Evolutionary conservation across 495 filamentous ascomycete genomes (phyloP), one percentile per base, ranked within the genome.

Genomic region (Neurospora sublineolata): DNA sequence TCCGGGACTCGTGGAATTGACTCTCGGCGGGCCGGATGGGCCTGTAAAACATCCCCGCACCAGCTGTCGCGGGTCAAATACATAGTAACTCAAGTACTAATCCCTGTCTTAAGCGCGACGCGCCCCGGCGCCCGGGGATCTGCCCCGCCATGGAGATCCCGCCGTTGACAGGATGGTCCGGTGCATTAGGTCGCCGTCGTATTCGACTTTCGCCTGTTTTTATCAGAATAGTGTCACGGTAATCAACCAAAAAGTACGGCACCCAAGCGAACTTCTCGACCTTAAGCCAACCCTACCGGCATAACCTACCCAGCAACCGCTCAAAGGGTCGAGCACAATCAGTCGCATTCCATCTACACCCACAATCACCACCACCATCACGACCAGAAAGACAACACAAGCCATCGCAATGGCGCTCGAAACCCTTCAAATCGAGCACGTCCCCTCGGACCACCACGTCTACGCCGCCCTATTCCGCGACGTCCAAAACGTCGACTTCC

Each of bases 401-500:
- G 14, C 20, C 52, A 7, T 60, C 27, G 52, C 52, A 71, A 74
- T 75, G 73, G 67, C 72, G 10, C 72, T 84, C 70, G 85, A 88
- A 72, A 88, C 86, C 0, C 76, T 96, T 70, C 71, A 82, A 36
- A 82, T 97, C 36, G 87, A 93, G 38, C 93, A 96, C 76, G 81
- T 93, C 27, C 90, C 92, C 0, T 68, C 83, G 6, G 80, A 85
- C 6, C 82, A 93, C 75, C 85, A 87, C 1, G 83, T 97, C 18
- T 88, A 94, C 77, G 80, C 92, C 40, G 89, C 87, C 38, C 81
- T 96, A 16, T 97, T 93, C 82, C 86, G 84, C 11, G 84, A 93
- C 77, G 87, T 98, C 42, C 78, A 86, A 73, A 98, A 98, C 79
- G 86, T 91, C 9, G 79, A 85, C 1, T 93, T 90, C 78, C 83